Base-by-base conservation (phyloP, 257 asterid genomes). In the Phtheirospermum japonicum region DNA sequence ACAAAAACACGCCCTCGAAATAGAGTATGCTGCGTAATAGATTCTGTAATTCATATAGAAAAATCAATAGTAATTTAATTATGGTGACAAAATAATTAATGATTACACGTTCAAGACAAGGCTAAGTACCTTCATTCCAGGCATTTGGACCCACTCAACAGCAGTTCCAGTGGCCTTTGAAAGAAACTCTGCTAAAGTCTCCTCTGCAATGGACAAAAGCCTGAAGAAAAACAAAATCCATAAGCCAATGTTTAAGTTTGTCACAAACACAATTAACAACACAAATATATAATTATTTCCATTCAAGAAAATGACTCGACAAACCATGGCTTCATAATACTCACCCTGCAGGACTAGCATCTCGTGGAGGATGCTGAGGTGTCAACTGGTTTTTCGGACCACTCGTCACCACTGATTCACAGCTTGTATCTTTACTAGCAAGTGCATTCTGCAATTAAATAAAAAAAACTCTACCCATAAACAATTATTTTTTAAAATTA, bases 261-360 rank as follows among this genome's bases (percentile, higher is more conserved):
- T 37, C 65, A 74, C 64, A 65, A 66, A 68, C 67, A 69, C 59
- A 43, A 61, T 50, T 23, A 45, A 60, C 46, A 66, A 61, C 54
- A 65, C 34, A 48, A n/a, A 8, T 8, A 17, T 8, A 48, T 8
- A 55, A 18, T 65, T 59, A 17, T 43, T 33, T 68, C 39, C 36
- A 51, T 67, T 66, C 65, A 43, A 68, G 84, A 85, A 76, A 80
- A 79, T 14, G 80, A 78, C 79, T 66, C 69, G 74, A 79, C 76
- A 26, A 76, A 66, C 2, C 28, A 55, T 55, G 57, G 36, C 40
- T 66, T 56, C 87, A 12, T 80, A 65, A 5, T 40, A 72, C 95
- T 83, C 59, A 86, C 97, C 97, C 97, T 77, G 97, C 97, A 89
- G 97, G 95, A 82, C 97, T 87, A 51, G 97, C 95, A 84, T 86